Conservation (phyloP, 768 basidiomycete genomes). For the Suillus discolor region DNA sequence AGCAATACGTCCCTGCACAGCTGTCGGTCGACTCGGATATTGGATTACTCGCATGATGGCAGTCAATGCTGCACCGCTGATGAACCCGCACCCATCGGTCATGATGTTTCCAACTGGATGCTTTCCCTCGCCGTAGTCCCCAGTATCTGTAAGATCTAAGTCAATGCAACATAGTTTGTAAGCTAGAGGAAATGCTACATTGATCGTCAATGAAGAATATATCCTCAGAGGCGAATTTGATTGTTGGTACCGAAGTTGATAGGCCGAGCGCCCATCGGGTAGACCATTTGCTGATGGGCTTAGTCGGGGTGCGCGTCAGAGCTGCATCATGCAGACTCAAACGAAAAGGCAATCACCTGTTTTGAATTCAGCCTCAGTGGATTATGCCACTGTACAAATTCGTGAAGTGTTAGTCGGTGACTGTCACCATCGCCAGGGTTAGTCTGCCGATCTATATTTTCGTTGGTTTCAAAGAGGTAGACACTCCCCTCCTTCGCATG, state of each 20-base stretch:
- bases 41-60: constrained; percentile 41
- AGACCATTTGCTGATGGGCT: constrained; percentile 71
- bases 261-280: constrained; percentile 66
- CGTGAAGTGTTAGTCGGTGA: constrained; percentile 44
- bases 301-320: constrained; percentile 26
- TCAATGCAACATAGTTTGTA: neutral
- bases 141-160: neutral
- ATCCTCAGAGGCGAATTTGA: constrained; percentile 51
- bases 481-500: constrained; percentile 62
- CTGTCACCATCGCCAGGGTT: constrained; percentile 48
- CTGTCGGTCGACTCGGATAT: constrained; percentile 44
- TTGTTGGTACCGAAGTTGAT: constrained; percentile 64
- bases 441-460: constrained; percentile 46
- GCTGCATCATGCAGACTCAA: neutral
- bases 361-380: constrained; percentile 50
- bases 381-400: constrained; percentile 69
- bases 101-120: constrained; percentile 52
- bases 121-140: constrained; percentile 32
- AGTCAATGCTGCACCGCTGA: constrained; percentile 56
- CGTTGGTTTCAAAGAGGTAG: constrained; percentile 62
- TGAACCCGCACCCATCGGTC: constrained; percentile 73
- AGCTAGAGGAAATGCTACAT: constrained; percentile 36
- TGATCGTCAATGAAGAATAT: constrained; percentile 57
- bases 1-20: constrained; percentile 61
- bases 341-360: constrained; percentile 49